Evolutionary conservation across 495 filamentous ascomycete species (phyloP), one percentile per base, ranked within the genome.

Genomic region (Penicillium atrosanguineum): DNA sequence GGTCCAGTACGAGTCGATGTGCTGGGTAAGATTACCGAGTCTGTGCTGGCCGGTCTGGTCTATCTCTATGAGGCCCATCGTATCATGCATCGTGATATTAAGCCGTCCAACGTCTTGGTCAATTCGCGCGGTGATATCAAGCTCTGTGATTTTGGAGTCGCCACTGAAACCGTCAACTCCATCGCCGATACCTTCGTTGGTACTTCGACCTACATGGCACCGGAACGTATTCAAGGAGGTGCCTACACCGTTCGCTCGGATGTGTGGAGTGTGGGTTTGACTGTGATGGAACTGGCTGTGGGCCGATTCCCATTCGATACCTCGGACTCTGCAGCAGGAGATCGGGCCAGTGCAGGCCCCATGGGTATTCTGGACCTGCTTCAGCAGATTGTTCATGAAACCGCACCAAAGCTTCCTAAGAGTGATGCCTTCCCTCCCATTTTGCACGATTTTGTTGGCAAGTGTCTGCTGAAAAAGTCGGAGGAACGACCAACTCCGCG

Each of bases 61-160:
- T 98, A 98, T 66, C 86, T 98, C 47, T 98, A 97, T 71, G 86
- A 87, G 60, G 84, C 84, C 40, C 91, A 97, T 64, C 89, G 91
- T 52, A 98, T 98, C 64, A 96, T 98, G 88, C 94, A 98, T 67
- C 86, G 94, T 56, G 94, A 98, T 69, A 96, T 98, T 75, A 98
- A 98, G 64, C 94, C 94, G 1, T 97, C 94, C 38, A 98, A 98
- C 67, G 87, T 98, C 46, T 78, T 97, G 34, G 88, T 97, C 66
- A 97, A 96, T 75, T 95, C 91, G 3, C 84, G 86, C 19, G 94
- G 94, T 4, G 83, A 86, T 55, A 98, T 98, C 77, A 98, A 97
- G 72, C 82, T 98, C 6, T 97, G 95, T 71, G 94, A 98, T 67
- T 98, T 98, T 68, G 94, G 94, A 45, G 94, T 98, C 12, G 95